A percentile compares a stretch with the other conserved stretches of the same genome.
Conservation (phyloP, 208 protist species). For the Leishmania major region DNA sequence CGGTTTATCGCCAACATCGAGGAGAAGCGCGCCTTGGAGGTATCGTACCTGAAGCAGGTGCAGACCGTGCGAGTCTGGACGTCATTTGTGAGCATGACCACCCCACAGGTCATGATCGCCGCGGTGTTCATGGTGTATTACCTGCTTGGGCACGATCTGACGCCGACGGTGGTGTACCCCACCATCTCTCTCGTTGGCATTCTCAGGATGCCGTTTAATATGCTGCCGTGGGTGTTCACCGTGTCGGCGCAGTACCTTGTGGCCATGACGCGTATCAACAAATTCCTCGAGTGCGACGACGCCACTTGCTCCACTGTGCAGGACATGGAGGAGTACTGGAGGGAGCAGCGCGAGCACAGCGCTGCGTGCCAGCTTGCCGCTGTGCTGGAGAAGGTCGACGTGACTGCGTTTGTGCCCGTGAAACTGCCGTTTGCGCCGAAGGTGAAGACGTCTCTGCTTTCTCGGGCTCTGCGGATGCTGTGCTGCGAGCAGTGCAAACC, state of each 20-base stretch:
- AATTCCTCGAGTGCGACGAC: constrained; percentile 69
- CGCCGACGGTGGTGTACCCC: constrained; percentile 58
- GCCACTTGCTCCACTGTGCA: constrained; percentile 20
- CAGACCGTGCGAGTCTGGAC: constrained; percentile 37
- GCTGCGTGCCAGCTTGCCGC: constrained; percentile 36
- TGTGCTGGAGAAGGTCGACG: constrained; percentile 42
- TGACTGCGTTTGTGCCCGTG: constrained; percentile 60
- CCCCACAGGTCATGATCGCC: constrained; percentile 61
- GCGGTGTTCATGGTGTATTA: constrained; percentile 37
- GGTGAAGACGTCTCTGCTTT: constrained; percentile 20
- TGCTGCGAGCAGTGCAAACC: constrained; percentile 30
- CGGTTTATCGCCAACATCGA: constrained; percentile 57
- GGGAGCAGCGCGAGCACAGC: constrained; percentile 14
- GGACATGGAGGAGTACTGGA: constrained; percentile 32
- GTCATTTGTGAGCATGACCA: constrained; percentile 58
- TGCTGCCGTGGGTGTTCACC: constrained; percentile 70
- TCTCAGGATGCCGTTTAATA: constrained; percentile 52
- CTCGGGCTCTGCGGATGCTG: constrained; percentile 26
- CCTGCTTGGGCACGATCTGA: constrained; percentile 55
- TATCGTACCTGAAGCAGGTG: constrained; percentile 38
- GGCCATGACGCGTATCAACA: constrained; percentile 51
- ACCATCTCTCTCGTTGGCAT: constrained; percentile 31
- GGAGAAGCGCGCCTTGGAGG: constrained; percentile 42
- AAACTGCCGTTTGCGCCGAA: constrained; percentile 51
- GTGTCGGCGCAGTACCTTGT: constrained; percentile 68